Evolutionary conservation across 805 yeast genomes (phyloP).

Genomic region (Lachancea mirantina): DNA sequence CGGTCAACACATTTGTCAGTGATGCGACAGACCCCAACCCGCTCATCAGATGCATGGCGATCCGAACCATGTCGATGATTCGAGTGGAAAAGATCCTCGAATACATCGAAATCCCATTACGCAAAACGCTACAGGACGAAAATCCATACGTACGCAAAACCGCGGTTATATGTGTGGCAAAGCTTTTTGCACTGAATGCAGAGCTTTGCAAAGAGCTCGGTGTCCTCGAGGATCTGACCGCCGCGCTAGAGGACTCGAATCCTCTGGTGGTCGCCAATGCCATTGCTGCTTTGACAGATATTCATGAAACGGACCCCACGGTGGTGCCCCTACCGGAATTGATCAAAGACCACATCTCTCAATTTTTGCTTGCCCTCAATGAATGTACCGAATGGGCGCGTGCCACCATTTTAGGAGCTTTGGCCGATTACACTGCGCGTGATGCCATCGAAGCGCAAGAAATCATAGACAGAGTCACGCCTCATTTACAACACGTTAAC

Average conservation of each 20-base stretch:
- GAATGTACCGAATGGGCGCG: conserved; percentile 99
- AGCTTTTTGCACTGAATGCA: conserved; percentile 79
- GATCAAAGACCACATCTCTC: conserved; percentile 40
- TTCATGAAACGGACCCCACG: conserved; percentile 57
- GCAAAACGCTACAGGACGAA: conserved; percentile 79
- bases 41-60: conserved; percentile 88
- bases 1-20: conserved; percentile 91
- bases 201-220: conserved; percentile 81
- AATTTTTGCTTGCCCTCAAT: conserved; percentile 74
- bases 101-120: conserved; percentile 84
- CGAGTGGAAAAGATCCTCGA: conserved; percentile 93
- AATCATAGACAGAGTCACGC: conserved; percentile 81
- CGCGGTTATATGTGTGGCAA: conserved; percentile 95
- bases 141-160: conserved; percentile 97
- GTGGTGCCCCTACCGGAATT: conserved; percentile 37
- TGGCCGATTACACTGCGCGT: conserved; percentile 59
- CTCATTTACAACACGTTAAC: conserved; percentile 94
- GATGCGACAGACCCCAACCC: conserved; percentile 98
- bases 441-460: conserved; percentile 65
- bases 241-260: conserved; percentile 73
- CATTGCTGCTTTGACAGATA: conserved; percentile 76
- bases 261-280: conserved; percentile 98
- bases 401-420: conserved; percentile 75
- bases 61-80: conserved; percentile 97
- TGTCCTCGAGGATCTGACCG: conserved; percentile 60